Evolutionary conservation across 2,329 filamentous ascomycete genomes (phyloP).

Genomic region (Rhexocercosporidium sp.): DNA sequence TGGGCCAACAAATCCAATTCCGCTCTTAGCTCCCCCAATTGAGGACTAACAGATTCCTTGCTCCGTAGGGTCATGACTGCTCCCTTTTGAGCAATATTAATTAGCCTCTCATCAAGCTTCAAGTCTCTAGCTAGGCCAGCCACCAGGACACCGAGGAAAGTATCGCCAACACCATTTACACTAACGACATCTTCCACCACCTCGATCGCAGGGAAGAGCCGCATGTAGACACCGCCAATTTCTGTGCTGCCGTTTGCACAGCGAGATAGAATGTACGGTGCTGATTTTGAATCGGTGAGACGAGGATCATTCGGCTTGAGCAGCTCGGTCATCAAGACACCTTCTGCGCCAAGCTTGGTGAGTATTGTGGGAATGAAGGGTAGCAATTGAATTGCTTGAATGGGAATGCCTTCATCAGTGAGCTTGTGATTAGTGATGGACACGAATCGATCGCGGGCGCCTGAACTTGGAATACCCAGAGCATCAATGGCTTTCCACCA

Average conservation of each 20-base stretch:
- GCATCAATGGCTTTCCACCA: constrained; percentile 86
- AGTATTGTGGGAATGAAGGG: constrained; percentile 87
- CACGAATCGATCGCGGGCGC: constrained; percentile 74
- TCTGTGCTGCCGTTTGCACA: constrained; percentile 56
- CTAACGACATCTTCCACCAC: constrained; percentile 75
- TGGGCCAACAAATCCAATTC: constrained; percentile 26
- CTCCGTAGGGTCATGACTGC: constrained; percentile 81
- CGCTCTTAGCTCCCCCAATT: constrained; percentile 45
- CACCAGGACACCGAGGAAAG: constrained; percentile 85
- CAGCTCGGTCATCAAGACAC: constrained; percentile 72
- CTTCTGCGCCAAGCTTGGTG: constrained; percentile 74
- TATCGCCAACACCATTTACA: constrained; percentile 94
- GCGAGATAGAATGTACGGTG: constrained; percentile 74
- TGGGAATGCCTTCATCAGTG: constrained; percentile 81
- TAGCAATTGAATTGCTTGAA: constrained; percentile 82
- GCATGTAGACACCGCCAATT: constrained; percentile 83
- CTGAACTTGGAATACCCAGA: constrained; percentile 72
- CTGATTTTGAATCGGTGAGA: constrained; percentile 64
- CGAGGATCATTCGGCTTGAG: constrained; percentile 70
- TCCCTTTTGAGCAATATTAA: constrained; percentile 82
- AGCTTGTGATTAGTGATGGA: constrained; percentile 68
- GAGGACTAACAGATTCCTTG: constrained; percentile 66
- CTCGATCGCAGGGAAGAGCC: constrained; percentile 65
- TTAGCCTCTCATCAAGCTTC: constrained; percentile 58
- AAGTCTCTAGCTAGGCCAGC: constrained; percentile 68